These are phyloP conservation scores for Crepidotus sp. DNA, from an alignment of 1,284 basidiomycete genomes.

Conservation along the genomic window DNA sequence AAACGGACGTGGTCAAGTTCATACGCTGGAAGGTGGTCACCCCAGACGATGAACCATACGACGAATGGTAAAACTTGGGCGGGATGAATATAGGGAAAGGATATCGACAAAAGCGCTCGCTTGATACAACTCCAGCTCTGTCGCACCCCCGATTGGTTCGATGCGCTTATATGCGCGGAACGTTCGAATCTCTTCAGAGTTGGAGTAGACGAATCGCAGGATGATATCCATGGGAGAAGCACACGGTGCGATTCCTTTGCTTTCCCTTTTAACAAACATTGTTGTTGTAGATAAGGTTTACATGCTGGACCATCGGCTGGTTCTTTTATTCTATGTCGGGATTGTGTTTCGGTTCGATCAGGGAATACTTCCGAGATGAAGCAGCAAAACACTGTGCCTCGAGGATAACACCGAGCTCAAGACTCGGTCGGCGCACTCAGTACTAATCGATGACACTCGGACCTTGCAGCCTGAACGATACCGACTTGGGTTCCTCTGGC, in stretches of 20 bases:
- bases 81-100: background rate
- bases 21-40: constrained; percentile 42
- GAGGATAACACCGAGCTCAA: background rate
- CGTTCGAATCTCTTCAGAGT: constrained; percentile 29
- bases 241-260: background rate
- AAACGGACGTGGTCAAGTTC: constrained; percentile 34
- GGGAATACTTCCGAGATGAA: constrained; percentile 4
- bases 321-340: constrained; percentile 7
- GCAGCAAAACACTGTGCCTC: background rate
- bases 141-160: constrained; percentile 20
- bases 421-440: no score
- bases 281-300: constrained; percentile 7
- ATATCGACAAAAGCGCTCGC: constrained; percentile 21
- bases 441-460: no score
- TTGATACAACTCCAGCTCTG: constrained; percentile 40
- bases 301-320: constrained; percentile 8
- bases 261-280: background rate
- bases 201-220: constrained; percentile 35
- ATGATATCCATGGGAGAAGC: constrained; percentile 24
- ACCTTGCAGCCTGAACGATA: no score
- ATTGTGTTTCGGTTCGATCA: constrained; percentile 4
- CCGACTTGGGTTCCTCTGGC: background rate
- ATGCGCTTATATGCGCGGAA: constrained; percentile 39
- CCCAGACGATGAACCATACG: constrained; percentile 35
- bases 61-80: constrained; percentile 44